Evolutionary conservation across 1,284 basidiomycete genomes (phyloP), one percentile per base, ranked within the genome.

Genomic region (Trametes sp.): DNA sequence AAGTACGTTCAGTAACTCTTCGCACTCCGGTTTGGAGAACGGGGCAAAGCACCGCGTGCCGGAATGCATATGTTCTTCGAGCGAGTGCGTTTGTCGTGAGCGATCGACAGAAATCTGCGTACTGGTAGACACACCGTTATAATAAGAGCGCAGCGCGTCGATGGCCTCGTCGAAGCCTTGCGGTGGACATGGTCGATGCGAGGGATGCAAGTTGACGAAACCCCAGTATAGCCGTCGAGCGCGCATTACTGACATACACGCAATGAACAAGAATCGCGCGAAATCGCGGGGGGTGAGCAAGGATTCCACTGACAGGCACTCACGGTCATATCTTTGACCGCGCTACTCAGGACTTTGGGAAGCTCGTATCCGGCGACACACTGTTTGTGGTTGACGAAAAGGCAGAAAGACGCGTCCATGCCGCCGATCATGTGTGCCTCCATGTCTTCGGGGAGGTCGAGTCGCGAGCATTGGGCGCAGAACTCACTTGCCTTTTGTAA

Each of bases 11-110:
- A 79, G 73, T 6, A 85, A 71, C 59, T 85, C 81, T 65, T 82
- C 80, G 54, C 84, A 85, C 72, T 86, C 83, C 6, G 56, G 51
- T 67, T 83, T 84, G 0, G 84, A 84, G 64, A 85, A 85, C 2
- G 84, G 83, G 7, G 80, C 80, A 3, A 76, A 71, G 60, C 80
- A 81, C 52, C 70, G 75, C 14, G 74, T 45, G 23, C 82, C 81
- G 33, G 76, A 77, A 29, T 80, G 78, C 35, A 83, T 68, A 65
- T 84, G 84, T 61, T 83, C 84, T 70, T 33, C 13, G 33, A 10
- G 35, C 13, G 3, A 24, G 3, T 16, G 2, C 21, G 24, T 31
- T 8, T 2, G 28, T 33, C 16, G 29, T 24, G 33, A 24, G 16
- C 8, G 14, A 16, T 19, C 8, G 7, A 28, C 19, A 14, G 4